Base-by-base conservation (phyloP, 208 protist species). In the Novymonas esmeraldas region DNA sequence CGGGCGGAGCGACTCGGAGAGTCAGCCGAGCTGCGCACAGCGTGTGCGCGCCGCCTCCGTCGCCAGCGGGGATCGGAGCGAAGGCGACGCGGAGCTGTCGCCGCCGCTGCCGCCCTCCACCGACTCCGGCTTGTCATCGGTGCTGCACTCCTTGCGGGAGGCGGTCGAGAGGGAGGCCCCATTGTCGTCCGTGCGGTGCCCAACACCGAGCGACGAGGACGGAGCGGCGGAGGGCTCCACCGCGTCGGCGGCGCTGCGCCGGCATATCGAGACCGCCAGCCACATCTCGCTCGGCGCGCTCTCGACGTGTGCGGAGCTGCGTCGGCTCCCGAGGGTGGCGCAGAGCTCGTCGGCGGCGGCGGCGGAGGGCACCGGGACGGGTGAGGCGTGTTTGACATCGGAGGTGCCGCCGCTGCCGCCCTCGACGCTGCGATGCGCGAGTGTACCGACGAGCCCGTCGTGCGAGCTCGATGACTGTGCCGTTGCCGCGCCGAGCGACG, bases 241-340 rank as follows among this genome's bases (percentile, higher is more conserved):
- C 33, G 2, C 31, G 13, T 59, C 11, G 13, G 11, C 57, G 66
- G 66, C 26, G 31, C n/a, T n/a, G n/a, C n/a, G n/a, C n/a, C n/a
- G n/a, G n/a, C n/a, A 13, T 7, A n/a, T 75, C 3, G 34, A 44
- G 13, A 31, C 70, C n/a, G 42, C 55, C 6, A 45, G 55, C 28
- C 26, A 75, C 29, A 52, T 75, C 16, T 75, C 61, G 6, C 61
- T 75, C 44, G 29, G 61, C 29, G 70, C 70, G 9, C 55, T 75
- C 6, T 75, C 70, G 6, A 39, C 61, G 0, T 36, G 45, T 22
- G 61, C 70, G n/a, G 70, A 75, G 38, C 6, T 75, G 38, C 52
- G 57, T 6, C 61, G 46, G 2, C 24, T 56, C 20, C 39, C 68
- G 0, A 20, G 41, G 3, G 41, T 42, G n/a, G n/a, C n/a, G n/a